Conservation (phyloP, 345 rosid genomes). For the Alliaria petiolata region DNA sequence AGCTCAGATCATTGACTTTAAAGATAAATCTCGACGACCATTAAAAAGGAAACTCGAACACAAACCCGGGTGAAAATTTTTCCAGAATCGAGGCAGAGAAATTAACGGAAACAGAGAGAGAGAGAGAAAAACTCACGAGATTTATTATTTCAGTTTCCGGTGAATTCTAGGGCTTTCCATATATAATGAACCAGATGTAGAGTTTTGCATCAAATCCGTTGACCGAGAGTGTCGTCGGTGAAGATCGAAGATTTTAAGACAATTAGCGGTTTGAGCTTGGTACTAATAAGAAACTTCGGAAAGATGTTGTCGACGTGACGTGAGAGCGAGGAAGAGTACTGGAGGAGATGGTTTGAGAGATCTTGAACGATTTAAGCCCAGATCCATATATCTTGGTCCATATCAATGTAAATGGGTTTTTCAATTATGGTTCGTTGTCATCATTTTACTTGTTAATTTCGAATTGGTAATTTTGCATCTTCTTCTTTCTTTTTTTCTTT, state of each 20-base stretch:
- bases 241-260: conserved; percentile 10
- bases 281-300: not conserved
- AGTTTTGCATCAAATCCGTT: not conserved
- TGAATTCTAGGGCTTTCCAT: too few species aligned
- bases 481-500: too few species aligned
- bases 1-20: conserved; percentile 14
- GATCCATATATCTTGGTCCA: too few species aligned
- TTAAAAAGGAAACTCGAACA: not conserved
- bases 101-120: not conserved
- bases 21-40: not conserved
- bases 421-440: too few species aligned
- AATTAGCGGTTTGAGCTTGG: not conserved
- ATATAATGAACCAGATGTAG: too few species aligned
- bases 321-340: conserved; percentile 21
- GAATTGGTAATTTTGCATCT: too few species aligned
- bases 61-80: conserved; percentile 15
- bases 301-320: conserved; percentile 2
- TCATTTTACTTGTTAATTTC: too few species aligned
- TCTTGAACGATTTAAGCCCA: conserved; percentile 11
- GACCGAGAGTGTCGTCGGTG: not conserved
- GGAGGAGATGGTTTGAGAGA: conserved; percentile 10
- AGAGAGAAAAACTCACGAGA: conserved; percentile 20
- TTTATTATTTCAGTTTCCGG: not conserved
- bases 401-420: too few species aligned
- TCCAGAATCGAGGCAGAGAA: not conserved